These are phyloP conservation scores for Penicillium glabrum DNA, from an alignment of 2,329 filamentous ascomycete species.

Conservation along the genomic window DNA sequence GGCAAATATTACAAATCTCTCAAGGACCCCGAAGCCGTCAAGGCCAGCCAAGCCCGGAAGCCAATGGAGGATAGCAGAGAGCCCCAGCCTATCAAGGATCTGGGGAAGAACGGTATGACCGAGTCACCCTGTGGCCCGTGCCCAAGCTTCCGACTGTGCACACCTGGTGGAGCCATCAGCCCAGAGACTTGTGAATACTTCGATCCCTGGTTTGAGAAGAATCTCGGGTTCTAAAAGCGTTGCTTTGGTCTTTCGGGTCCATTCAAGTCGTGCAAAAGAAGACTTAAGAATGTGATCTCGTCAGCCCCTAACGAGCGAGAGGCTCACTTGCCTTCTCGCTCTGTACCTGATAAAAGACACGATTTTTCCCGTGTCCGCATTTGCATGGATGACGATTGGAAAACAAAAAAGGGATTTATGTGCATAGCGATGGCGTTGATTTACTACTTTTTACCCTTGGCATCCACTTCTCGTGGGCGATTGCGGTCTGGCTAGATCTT, in stretches of 20 bases:
- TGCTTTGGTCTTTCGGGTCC: background rate
- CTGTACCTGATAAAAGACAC: constrained; percentile 3
- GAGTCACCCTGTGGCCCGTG: constrained; percentile 89
- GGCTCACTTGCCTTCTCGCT: background rate
- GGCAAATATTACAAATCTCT: constrained; percentile 52
- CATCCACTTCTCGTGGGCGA: background rate
- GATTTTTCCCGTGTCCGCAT: constrained; percentile 12
- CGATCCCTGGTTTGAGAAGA: constrained; percentile 69
- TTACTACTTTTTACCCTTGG: constrained; percentile 6
- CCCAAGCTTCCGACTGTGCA: constrained; percentile 89
- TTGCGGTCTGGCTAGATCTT: background rate
- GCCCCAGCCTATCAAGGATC: constrained; percentile 36
- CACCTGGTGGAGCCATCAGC: constrained; percentile 85
- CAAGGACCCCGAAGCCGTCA: constrained; percentile 39
- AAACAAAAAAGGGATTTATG: constrained; percentile 20
- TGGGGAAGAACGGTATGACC: constrained; percentile 71
- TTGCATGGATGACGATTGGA: constrained; percentile 21
- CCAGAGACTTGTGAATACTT: constrained; percentile 92
- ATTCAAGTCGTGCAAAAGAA: background rate
- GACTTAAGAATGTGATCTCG: background rate
- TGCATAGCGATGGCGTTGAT: constrained; percentile 44
- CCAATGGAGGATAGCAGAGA: constrained; percentile 27
- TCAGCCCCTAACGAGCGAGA: background rate
- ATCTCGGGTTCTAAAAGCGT: constrained; percentile 33
- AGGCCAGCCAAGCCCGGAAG: constrained; percentile 35